Evolutionary conservation across 331 rosid species (phyloP).

Genomic region (Pyracantha coccinea): DNA sequence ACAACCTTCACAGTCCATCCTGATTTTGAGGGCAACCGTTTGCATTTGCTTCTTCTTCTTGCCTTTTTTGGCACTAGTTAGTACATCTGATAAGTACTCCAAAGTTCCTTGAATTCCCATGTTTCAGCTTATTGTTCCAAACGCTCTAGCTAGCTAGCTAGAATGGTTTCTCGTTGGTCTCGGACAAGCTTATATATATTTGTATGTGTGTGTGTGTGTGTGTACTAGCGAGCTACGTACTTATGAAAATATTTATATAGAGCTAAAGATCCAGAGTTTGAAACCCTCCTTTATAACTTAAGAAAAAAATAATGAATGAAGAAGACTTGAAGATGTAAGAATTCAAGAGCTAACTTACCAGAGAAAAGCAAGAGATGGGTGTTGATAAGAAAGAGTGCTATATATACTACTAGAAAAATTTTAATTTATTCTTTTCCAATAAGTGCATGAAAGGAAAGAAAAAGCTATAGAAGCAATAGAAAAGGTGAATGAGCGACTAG

Average conservation of each 20-base stretch:
- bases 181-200: neutral
- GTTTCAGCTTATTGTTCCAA: constrained; percentile 1
- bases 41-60: constrained; percentile 70
- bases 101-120: constrained; percentile 85
- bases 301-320: neutral
- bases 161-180: neutral
- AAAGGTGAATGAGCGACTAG: neutral
- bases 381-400: no score
- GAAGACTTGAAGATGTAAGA: neutral
- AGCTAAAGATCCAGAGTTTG: no score
- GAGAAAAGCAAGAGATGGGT: neutral
- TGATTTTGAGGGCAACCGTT: constrained; percentile 72
- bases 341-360: neutral
- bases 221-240: no score
- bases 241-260: no score
- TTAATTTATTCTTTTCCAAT: neutral
- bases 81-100: constrained; percentile 65
- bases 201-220: no score
- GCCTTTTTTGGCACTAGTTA: constrained; percentile 32
- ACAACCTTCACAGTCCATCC: constrained; percentile 98
- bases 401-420: neutral
- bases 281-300: no score
- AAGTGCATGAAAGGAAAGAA: neutral
- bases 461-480: neutral
- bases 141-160: neutral